These are phyloP conservation scores for Colletotrichum phormii DNA, from an alignment of 2,329 filamentous ascomycete genomes.

Conservation along the genomic window DNA sequence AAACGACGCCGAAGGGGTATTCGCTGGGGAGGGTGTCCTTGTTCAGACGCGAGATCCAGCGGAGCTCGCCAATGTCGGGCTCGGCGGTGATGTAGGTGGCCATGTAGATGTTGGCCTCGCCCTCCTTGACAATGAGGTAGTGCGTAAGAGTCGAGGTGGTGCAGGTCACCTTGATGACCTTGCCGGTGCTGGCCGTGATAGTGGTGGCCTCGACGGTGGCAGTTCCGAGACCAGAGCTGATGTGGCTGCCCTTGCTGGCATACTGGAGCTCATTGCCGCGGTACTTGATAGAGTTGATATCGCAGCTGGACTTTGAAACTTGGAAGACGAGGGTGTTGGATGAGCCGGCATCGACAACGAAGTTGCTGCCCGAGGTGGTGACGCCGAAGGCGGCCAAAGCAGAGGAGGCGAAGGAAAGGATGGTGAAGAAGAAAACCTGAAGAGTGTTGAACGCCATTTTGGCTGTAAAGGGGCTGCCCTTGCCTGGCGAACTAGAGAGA, in stretches of 20 bases:
- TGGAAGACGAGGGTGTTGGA: conserved; percentile 62
- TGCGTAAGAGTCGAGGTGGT: conserved; percentile 70
- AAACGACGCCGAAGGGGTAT: conserved; percentile 65
- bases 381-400: conserved; percentile 56
- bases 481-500: conserved; percentile 13
- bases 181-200: conserved; percentile 44
- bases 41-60: conserved; percentile 72
- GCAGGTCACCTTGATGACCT: conserved; percentile 72
- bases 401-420: conserved; percentile 42
- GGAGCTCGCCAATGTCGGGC: conserved; percentile 68
- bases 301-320: conserved; percentile 66
- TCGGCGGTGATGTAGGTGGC: conserved; percentile 71
- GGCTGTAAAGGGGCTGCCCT: conserved; percentile 4
- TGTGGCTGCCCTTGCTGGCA: conserved; percentile 62
- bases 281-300: conserved; percentile 73
- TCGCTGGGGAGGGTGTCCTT: conserved; percentile 61
- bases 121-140: conserved; percentile 70
- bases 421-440: conserved; percentile 39
- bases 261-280: conserved; percentile 71
- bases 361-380: conserved; percentile 53
- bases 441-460: conserved; percentile 30
- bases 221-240: conserved; percentile 68
- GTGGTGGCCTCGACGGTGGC: conserved; percentile 64
- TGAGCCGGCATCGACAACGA: conserved; percentile 60
- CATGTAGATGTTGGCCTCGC: conserved; percentile 71